Percentiles rank a stretch among this genome's conserved stretches.
Evolutionary conservation across 2,329 filamentous ascomycete species (phyloP).

Genomic region (Epichloe uncinata): DNA sequence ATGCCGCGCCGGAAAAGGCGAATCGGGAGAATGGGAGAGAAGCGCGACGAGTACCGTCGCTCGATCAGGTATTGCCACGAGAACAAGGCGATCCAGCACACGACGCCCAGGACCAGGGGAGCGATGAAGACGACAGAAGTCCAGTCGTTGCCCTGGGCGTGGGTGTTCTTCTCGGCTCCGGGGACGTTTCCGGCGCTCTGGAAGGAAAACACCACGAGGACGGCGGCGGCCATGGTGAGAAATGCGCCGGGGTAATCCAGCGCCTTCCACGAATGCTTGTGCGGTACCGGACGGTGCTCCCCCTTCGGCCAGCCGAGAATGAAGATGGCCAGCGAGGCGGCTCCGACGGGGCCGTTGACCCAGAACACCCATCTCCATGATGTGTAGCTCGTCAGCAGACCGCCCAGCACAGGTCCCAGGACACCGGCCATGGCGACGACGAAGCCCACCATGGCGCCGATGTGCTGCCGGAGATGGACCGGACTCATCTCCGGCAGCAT

Average conservation of each 20-base stretch:
- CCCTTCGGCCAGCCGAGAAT: slow-evolving; percentile 35
- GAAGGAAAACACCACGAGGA: slow-evolving; percentile 44
- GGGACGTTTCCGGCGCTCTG: slow-evolving; percentile 30
- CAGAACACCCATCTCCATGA: slow-evolving; percentile 45
- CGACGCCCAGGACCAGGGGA: slow-evolving; percentile 16
- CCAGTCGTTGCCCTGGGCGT: slow-evolving; percentile 26
- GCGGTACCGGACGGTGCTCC: slow-evolving; percentile 23
- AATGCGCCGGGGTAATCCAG: slow-evolving; percentile 40
- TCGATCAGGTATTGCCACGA: slow-evolving; percentile 17
- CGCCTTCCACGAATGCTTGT: slow-evolving; percentile 31
- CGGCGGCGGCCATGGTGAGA: slow-evolving; percentile 38
- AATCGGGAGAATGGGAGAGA: slow-evolving; percentile 32
- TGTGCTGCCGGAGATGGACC: slow-evolving; percentile 23
- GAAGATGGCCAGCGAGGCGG: slow-evolving; percentile 32
- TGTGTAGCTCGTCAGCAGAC: slow-evolving; percentile 33
- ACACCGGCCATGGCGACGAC: slow-evolving; percentile 35
- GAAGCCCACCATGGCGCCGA: slow-evolving; percentile 34
- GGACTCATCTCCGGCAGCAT: slow-evolving; percentile 39
- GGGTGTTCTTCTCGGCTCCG: not conserved
- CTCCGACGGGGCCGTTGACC: slow-evolving; percentile 43
- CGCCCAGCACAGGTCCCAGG: slow-evolving; percentile 38
- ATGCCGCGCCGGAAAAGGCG: slow-evolving; percentile 32
- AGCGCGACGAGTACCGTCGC: slow-evolving; percentile 13
- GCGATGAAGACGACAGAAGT: slow-evolving; percentile 21
- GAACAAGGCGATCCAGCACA: slow-evolving; percentile 16